Conservation (phyloP, 768 basidiomycete species). For the Mycena belliarum region DNA sequence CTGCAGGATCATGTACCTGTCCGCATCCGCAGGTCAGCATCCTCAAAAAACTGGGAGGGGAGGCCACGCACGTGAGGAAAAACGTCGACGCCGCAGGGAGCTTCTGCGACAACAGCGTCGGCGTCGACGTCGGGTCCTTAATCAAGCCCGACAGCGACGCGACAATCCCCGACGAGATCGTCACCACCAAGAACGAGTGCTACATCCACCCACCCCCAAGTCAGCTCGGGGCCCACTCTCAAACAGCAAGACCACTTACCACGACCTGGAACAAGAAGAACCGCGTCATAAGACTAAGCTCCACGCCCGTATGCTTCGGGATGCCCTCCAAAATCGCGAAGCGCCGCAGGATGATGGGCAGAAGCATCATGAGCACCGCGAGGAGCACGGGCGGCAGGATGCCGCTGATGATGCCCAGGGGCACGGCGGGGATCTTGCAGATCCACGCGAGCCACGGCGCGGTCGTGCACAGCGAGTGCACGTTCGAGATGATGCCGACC, state of each 20-base stretch:
- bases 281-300: slow-evolving; percentile 88
- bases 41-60: neutral
- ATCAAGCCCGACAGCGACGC: slow-evolving; percentile 64
- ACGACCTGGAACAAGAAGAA: slow-evolving; percentile 92
- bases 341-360: slow-evolving; percentile 77
- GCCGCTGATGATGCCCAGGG: slow-evolving; percentile 87
- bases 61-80: slow-evolving; percentile 72
- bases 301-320: slow-evolving; percentile 78
- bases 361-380: slow-evolving; percentile 87
- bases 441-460: slow-evolving; percentile 84
- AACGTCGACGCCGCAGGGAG: slow-evolving; percentile 85
- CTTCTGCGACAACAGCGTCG: slow-evolving; percentile 71
- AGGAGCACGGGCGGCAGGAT: slow-evolving; percentile 85
- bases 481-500: slow-evolving; percentile 84
- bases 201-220: slow-evolving; percentile 31
- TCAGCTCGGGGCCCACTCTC: too few relatives aligned
- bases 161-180: slow-evolving; percentile 81
- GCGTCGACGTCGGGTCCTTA: slow-evolving; percentile 68
- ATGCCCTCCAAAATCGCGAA: slow-evolving; percentile 88
- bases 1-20: slow-evolving; percentile 75
- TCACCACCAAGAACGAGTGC: slow-evolving; percentile 94
- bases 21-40: neutral
- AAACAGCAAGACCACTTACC: slow-evolving; percentile 47
- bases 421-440: slow-evolving; percentile 60
- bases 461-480: slow-evolving; percentile 63